A percentile compares a stretch with the other conserved stretches of the same genome.
Evolutionary conservation across 768 basidiomycete genomes (phyloP).

Genomic region (Collybia mongolica): DNA sequence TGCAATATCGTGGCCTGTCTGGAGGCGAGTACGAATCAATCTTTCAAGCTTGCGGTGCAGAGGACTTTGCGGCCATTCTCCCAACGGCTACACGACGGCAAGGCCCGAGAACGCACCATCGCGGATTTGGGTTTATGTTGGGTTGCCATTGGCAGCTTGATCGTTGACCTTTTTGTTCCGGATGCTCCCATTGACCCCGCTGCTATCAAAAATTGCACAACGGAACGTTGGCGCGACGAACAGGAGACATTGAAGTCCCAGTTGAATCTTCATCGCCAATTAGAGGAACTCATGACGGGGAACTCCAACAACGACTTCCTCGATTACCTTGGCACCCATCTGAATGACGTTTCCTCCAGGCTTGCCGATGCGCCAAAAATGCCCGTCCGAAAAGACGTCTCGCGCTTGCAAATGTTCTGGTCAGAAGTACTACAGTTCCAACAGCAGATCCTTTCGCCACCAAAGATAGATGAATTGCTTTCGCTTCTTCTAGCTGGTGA

Average conservation of each 20-base stretch:
- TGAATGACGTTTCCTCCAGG: conserved; percentile 27
- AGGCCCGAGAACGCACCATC: conserved; percentile 6
- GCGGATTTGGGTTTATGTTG: conserved; percentile 40
- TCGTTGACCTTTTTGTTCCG: conserved; percentile 78
- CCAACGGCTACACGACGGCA: conserved; percentile 9
- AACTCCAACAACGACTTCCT: conserved; percentile 50
- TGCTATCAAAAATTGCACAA: conserved; percentile 50
- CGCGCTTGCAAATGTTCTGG: conserved; percentile 67
- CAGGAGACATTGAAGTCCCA: conserved; percentile 42
- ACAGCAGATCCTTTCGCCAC: conserved; percentile 45
- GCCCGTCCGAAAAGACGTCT: conserved; percentile 37
- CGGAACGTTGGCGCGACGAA: conserved; percentile 43
- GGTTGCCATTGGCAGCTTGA: conserved; percentile 56
- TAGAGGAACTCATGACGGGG: conserved; percentile 59
- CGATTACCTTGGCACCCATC: conserved; percentile 36
- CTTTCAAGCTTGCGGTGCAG: conserved; percentile 31
- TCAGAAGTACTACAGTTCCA: conserved; percentile 77
- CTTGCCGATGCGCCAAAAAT: conserved; percentile 23
- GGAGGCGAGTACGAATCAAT: conserved; percentile 27
- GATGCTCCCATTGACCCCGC: conserved; percentile 87
- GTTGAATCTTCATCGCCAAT: conserved; percentile 47
- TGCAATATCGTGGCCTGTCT: conserved; percentile 27
- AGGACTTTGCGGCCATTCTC: conserved; percentile 27
- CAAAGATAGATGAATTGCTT: conserved; percentile 51
- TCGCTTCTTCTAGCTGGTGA: conserved; percentile 33